These are phyloP conservation scores for Sphaerobolus stellatus DNA, from an alignment of 1,284 basidiomycete species.

Conservation along the genomic window DNA sequence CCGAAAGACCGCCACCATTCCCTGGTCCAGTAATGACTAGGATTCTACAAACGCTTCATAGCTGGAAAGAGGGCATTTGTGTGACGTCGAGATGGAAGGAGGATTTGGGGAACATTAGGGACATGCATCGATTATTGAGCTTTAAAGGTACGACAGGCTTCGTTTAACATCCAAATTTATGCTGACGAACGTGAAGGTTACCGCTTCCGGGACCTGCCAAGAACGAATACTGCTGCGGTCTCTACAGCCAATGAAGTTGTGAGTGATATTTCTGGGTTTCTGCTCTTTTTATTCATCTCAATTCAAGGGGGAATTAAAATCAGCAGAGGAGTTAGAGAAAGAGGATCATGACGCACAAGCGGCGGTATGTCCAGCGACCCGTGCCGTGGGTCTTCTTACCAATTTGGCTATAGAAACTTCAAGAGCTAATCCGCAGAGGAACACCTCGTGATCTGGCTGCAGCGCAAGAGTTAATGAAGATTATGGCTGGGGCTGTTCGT, in stretches of 20 bases:
- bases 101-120: conserved; percentile 94
- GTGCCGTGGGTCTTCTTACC: not conserved
- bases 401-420: conserved; percentile 65
- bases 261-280: too few relatives aligned
- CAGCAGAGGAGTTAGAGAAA: conserved; percentile 93
- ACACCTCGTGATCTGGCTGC: conserved; percentile 94
- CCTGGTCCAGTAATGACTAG: conserved; percentile 93
- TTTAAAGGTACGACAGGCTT: conserved; percentile 75
- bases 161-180: not conserved
- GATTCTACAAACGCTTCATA: conserved; percentile 90
- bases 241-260: not conserved
- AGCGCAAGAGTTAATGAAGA: conserved; percentile 98
- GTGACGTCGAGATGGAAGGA: conserved; percentile 90
- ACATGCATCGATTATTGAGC: conserved; percentile 94
- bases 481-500: conserved; percentile 80
- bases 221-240: conserved; percentile 34
- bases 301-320: conserved; percentile 74
- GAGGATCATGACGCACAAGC: conserved; percentile 95
- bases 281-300: not conserved
- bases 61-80: conserved; percentile 96
- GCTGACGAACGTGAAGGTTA: conserved; percentile 53
- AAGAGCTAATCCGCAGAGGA: conserved; percentile 95
- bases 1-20: conserved; percentile 94
- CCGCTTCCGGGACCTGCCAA: conserved; percentile 73
- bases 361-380: conserved; percentile 47